Base-by-base conservation (phyloP, 2,329 filamentous ascomycete species). In the Epichloe baconii region DNA sequence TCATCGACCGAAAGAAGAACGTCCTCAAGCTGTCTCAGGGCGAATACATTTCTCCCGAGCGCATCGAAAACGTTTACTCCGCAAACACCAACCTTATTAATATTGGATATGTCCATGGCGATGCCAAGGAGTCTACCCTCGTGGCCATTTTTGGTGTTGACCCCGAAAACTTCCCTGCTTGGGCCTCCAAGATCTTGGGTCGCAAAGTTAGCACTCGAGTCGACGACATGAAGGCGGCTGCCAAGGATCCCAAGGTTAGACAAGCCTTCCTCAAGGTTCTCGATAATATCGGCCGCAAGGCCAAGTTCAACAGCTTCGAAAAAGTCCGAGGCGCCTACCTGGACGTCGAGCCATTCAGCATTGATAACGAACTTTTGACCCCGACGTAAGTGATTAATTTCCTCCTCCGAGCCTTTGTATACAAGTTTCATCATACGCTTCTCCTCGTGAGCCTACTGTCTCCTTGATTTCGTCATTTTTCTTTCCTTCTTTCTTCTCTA, bases 21-120 rank as follows among this genome's bases (percentile, higher is more conserved):
- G 88, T 98, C n/a, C 81, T 98, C 64, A 98, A 98, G 78, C 80
- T 98, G 51, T 84, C 91, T 0, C 93, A 98, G 69, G 93, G 93
- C 66, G 93, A 98, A 72, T 98, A 98, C 71, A 88, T 98, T 62
- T 95, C 90, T 1, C 93, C 93, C 14, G 93, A 98, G 72, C 87
- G 90, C 52, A 88, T 98, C 63, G 93, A 98, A 74, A 96, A 95
- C 66, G 85, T 95, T 37, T 94, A 90, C 67, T 75, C 94, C 55
- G 88, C 86, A 56, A 89, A 85, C 70, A 83, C 83, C 55, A 84
- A 80, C 57, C 82, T 90, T 59, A 71, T 97, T 26, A 79, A 82
- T 21, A 85, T 85, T 63, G 89, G 84, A 3, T 96, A 88, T 64
- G 87, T 97, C 26, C 91, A 98, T 69, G 93, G 93, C 41, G 91